A percentile compares a stretch with the other conserved stretches of the same genome.
phyloP scores from a whole-genome alignment of 305 asterid species.

The Fraxinus paxiana region DNA sequence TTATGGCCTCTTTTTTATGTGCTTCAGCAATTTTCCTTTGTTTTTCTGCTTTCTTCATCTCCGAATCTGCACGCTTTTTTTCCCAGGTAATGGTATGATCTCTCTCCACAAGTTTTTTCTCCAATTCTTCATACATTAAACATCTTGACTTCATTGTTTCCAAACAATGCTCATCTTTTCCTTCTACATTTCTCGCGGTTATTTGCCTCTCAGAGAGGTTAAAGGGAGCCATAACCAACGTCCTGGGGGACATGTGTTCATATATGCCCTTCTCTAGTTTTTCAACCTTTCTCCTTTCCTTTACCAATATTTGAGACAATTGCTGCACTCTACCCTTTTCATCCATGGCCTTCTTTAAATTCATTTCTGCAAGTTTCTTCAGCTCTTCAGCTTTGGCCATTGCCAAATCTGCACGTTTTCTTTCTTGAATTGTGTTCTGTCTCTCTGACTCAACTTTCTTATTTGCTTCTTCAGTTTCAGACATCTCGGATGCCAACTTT shows the following conservation, averaged over 20 bases:
- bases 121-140: slow-evolving; percentile 26
- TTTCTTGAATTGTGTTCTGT: slow-evolving; percentile 46
- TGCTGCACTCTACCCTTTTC: slow-evolving; percentile 54
- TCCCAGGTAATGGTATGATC: slow-evolving; percentile 36
- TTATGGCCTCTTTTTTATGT: slow-evolving; percentile 41
- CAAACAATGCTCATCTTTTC: slow-evolving; percentile 22
- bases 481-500: slow-evolving; percentile 38
- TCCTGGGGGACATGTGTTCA: slow-evolving; percentile 32
- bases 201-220: slow-evolving; percentile 19
- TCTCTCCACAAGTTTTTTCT: slow-evolving; percentile 41
- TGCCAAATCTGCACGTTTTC: slow-evolving; percentile 52
- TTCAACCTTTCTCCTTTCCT: slow-evolving; percentile 24
- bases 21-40: slow-evolving; percentile 48
- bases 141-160: slow-evolving; percentile 33
- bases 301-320: slow-evolving; percentile 42
- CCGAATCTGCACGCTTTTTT: slow-evolving; percentile 46
- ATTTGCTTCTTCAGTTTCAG: slow-evolving; percentile 48
- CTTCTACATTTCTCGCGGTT: slow-evolving; percentile 20
- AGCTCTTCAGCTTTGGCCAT: slow-evolving; percentile 48
- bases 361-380: slow-evolving; percentile 42
- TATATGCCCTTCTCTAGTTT: slow-evolving; percentile 40
- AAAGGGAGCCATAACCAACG: slow-evolving; percentile 27
- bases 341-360: slow-evolving; percentile 49
- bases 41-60: slow-evolving; percentile 53
- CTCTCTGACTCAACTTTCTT: slow-evolving; percentile 55